phyloP scores from a whole-genome alignment of 2,329 filamentous ascomycete genomes.

The Neocucurbitaria cava region DNA sequence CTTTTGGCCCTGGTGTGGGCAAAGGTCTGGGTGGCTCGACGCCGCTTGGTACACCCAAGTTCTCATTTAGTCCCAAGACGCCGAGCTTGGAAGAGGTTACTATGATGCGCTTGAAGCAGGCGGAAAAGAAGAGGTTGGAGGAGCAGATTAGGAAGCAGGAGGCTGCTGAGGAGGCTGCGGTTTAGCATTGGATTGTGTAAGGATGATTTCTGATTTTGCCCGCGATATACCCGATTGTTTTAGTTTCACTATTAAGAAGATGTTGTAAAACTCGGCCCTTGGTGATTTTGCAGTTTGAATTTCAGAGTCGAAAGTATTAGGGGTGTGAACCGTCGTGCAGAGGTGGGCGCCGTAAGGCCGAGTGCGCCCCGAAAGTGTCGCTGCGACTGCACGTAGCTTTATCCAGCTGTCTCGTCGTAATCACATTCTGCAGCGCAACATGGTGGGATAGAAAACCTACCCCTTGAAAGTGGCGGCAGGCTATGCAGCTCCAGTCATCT shows the following conservation, averaged over 20 bases:
- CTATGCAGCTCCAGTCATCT: not conserved
- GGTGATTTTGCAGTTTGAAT: too few relatives aligned
- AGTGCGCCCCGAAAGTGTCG: too few relatives aligned
- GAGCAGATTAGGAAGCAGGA: slow-evolving; percentile 53
- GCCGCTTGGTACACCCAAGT: slow-evolving; percentile 47
- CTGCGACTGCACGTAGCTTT: too few relatives aligned
- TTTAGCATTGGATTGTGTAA: not conserved
- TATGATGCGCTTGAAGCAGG: slow-evolving; percentile 54
- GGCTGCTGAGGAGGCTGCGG: slow-evolving; percentile 32
- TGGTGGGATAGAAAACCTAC: not conserved
- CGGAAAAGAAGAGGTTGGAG: slow-evolving; percentile 53
- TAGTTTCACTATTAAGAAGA: not conserved
- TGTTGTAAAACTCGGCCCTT: too few relatives aligned
- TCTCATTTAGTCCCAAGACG: slow-evolving; percentile 51
- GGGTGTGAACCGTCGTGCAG: too few relatives aligned
- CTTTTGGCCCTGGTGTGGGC: slow-evolving; percentile 29
- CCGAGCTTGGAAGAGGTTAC: slow-evolving; percentile 51
- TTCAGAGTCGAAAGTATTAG: too few relatives aligned
- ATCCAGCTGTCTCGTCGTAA: not conserved
- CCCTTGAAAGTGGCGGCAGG: not conserved
- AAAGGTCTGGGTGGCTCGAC: slow-evolving; percentile 23
- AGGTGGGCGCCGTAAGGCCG: too few relatives aligned
- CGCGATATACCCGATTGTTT: not conserved
- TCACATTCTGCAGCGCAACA: not conserved
- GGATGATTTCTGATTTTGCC: not conserved